Evolutionary conservation across 202 grass and related monocot genomes (phyloP).

Genomic region (Carex sylvatica): DNA sequence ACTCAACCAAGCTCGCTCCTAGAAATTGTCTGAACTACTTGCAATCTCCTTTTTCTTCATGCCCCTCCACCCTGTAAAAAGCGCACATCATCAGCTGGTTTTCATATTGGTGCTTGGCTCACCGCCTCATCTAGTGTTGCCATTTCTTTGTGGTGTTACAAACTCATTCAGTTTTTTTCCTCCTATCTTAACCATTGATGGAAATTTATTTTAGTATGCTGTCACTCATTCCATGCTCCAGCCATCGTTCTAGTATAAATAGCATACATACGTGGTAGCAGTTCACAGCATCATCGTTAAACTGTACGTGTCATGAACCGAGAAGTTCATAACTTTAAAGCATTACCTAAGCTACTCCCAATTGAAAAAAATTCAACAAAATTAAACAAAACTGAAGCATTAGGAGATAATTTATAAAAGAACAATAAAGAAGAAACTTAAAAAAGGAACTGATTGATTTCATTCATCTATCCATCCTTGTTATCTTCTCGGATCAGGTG

Average conservation of each 20-base stretch:
- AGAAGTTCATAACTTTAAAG: too few species aligned
- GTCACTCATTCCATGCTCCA: constrained; percentile 32
- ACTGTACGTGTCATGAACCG: constrained; percentile 12
- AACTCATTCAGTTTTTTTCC: constrained; percentile 48
- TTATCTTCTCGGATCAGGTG: too few species aligned
- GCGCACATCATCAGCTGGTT: constrained; percentile 51
- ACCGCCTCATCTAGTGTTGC: constrained; percentile 41
- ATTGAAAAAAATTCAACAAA: too few species aligned
- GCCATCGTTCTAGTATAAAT: constrained; percentile 48
- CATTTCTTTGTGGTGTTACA: constrained; percentile 37
- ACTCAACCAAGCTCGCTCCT: neutral
- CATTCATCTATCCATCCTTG: too few species aligned
- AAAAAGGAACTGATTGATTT: too few species aligned
- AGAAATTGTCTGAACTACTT: constrained; percentile 22
- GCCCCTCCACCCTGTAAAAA: constrained; percentile 45
- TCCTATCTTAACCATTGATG: constrained; percentile 54
- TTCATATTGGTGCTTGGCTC: constrained; percentile 43
- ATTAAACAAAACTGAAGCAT: too few species aligned
- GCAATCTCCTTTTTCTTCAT: constrained; percentile 62
- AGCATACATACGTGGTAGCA: constrained; percentile 60
- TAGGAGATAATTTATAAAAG: too few species aligned
- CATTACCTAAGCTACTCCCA: too few species aligned
- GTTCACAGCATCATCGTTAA: constrained; percentile 43
- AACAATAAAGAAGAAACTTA: too few species aligned
- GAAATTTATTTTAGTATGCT: constrained; percentile 42